These are phyloP conservation scores for Auricularia cornea DNA, from an alignment of 768 basidiomycete species.

Conservation along the genomic window DNA sequence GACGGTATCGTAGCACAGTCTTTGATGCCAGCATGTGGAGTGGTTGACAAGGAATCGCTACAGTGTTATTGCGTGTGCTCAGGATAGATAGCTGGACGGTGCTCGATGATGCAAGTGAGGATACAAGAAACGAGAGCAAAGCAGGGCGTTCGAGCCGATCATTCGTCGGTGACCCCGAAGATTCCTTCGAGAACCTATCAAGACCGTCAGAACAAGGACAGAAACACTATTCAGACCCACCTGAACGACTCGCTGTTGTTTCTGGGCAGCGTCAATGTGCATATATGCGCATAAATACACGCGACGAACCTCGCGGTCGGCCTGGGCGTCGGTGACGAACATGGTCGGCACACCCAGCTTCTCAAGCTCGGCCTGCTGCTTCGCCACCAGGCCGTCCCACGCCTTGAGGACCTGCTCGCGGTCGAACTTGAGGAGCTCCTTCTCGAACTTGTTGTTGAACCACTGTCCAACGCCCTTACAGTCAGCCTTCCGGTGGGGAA, in stretches of 20 bases:
- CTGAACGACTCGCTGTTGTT: slow-evolving; percentile 61
- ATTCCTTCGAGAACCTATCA: background rate
- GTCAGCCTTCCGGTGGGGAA: no score
- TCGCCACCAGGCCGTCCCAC: slow-evolving; percentile 67
- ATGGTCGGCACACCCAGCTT: slow-evolving; percentile 60
- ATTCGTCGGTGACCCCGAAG: background rate
- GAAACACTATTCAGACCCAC: slow-evolving; percentile 25
- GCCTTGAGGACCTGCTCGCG: slow-evolving; percentile 57
- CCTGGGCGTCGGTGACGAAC: slow-evolving; percentile 43
- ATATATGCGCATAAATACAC: background rate
- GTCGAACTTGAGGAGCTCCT: slow-evolving; percentile 62
- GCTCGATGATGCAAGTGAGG: no score
- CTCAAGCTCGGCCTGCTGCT: slow-evolving; percentile 60
- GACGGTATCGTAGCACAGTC: no score
- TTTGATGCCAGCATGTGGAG: no score
- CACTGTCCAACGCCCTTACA: slow-evolving; percentile 37
- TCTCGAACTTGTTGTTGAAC: slow-evolving; percentile 54
- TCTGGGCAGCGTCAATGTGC: slow-evolving; percentile 30
- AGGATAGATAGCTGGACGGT: no score
- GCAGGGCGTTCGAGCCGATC: no score
- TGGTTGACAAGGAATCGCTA: no score
- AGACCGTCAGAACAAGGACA: background rate
- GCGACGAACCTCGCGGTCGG: slow-evolving; percentile 50
- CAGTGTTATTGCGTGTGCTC: no score
- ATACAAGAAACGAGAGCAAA: no score